These are phyloP conservation scores for Tricholoma sp. DNA, from an alignment of 768 basidiomycete species.

Conservation along the genomic window DNA sequence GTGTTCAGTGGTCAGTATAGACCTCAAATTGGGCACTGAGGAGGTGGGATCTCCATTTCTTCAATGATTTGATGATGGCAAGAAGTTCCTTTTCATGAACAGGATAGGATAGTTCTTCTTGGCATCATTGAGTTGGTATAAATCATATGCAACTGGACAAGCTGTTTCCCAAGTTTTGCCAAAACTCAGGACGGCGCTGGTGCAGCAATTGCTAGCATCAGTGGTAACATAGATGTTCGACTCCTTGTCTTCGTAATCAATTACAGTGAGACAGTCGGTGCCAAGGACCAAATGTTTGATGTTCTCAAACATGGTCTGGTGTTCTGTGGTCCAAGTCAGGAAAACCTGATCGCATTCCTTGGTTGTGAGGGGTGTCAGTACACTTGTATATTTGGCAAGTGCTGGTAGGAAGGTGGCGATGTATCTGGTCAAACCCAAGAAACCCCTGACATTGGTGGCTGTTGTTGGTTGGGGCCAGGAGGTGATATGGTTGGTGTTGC, in stretches of 20 bases:
- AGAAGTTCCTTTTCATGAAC: background rate
- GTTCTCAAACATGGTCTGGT: constrained; percentile 20
- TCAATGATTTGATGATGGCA: background rate
- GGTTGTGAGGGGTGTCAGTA: too few species aligned
- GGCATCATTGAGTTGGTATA: background rate
- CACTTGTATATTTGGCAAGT: constrained; percentile 24
- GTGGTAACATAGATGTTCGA: constrained; percentile 25
- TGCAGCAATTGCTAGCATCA: constrained; percentile 19
- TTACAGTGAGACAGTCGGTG: constrained; percentile 1
- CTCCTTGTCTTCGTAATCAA: constrained; percentile 17
- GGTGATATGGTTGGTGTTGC: background rate
- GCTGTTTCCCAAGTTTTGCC: constrained; percentile 16
- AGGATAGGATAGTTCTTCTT: background rate
- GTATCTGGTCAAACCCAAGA: constrained; percentile 36
- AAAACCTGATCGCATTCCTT: constrained; percentile 10
- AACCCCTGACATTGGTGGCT: constrained; percentile 8
- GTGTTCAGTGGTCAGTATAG: too few species aligned
- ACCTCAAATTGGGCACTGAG: too few species aligned
- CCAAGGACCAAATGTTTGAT: constrained; percentile 22
- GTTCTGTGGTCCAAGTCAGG: constrained; percentile 19
- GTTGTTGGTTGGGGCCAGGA: background rate
- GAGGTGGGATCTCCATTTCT: background rate
- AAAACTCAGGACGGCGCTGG: constrained; percentile 22
- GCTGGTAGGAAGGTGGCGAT: too few species aligned
- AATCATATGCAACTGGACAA: background rate